Evolutionary conservation across 2,329 filamentous ascomycete genomes (phyloP).

Genomic region (Penicillium sumatraense): DNA sequence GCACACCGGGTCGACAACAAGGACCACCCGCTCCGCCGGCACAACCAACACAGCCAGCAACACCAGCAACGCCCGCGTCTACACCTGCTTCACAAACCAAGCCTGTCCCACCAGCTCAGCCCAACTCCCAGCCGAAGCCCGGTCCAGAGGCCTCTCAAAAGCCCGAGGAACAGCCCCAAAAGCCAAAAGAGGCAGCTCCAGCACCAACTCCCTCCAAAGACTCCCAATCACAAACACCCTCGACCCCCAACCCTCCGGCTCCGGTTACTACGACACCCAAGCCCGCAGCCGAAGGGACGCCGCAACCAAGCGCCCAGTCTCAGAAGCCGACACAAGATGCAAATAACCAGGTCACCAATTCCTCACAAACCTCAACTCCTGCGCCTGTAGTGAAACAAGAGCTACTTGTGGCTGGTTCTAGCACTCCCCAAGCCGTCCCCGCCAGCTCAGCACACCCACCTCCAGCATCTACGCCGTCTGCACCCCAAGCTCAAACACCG

Average conservation of each 20-base stretch:
- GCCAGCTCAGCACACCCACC: constrained; percentile 8
- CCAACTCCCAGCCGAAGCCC: constrained; percentile 35
- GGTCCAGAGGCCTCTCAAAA: constrained; percentile 23
- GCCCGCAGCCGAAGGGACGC: neutral
- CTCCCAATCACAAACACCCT: constrained; percentile 1
- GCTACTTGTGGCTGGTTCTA: constrained; percentile 17
- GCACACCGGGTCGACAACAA: constrained; percentile 12
- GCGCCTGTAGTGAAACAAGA: constrained; percentile 36
- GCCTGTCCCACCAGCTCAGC: constrained; percentile 13
- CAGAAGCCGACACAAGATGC: constrained; percentile 12
- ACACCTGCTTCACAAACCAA: constrained; percentile 13
- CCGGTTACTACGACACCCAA: constrained; percentile 3
- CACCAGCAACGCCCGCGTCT: constrained; percentile 18
- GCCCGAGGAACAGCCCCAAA: constrained; percentile 19
- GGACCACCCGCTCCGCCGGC: too few relatives aligned
- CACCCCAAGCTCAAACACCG: neutral
- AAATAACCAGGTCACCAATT: neutral
- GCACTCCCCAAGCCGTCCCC: constrained; percentile 13
- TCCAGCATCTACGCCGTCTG: constrained; percentile 15
- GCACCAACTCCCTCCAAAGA: constrained; percentile 22
- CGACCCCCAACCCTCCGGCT: neutral
- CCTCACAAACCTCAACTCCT: constrained; percentile 17
- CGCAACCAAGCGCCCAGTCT: constrained; percentile 9
- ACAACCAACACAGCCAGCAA: constrained; percentile 13
- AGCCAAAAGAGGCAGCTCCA: constrained; percentile 17